Evolutionary conservation across 2,329 filamentous ascomycete species (phyloP), one percentile per base, ranked within the genome.

Genomic region (Pseudogymnoascus sp.): DNA sequence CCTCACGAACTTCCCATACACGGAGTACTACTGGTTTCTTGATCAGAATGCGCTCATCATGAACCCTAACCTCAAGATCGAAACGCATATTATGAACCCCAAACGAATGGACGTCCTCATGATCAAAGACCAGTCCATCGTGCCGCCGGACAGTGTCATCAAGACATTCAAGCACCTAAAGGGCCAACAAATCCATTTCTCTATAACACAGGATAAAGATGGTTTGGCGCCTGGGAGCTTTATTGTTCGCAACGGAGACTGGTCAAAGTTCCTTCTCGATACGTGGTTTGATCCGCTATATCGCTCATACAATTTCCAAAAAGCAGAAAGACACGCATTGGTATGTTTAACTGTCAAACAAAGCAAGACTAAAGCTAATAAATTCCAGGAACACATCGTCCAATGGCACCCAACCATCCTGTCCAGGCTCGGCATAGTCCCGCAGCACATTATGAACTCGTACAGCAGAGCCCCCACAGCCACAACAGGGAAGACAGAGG

Each of bases 381-480:
- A 54, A 34, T 63, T 26, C 11, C 66, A 93, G 89, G 90, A 93
- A 76, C 90, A 95, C 73, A 89, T 93, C 68, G 86, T 91, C 36
- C 93, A 96, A 80, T 99, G 95, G 96, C 95, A 99, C 73, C 92
- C 93, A 29, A 99, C 95, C 0, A 88, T 99, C 51, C 83, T 99
- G 10, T 91, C 93, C 39, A 95, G 92, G 73, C 79, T 97, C 66
- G 93, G 90, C 1, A 81, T 99, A 21, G 81, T 99, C n/a, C 92
- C 93, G 2, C 95, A 99, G 76, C 84, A 88, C 61, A 80, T 83
- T 36, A 78, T 99, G 73, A 96, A 96, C 72, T 84, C 90, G 0
- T 97, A 97, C 75, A 86, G 81, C 66, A 68, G 70, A 60, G 69
- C 70, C 23, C 26, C 63, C 42, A 76, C 77, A 21, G 74, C 80